Conservation (phyloP, 2,329 filamentous ascomycete genomes). For the Plectosphaerella cucumerina region DNA sequence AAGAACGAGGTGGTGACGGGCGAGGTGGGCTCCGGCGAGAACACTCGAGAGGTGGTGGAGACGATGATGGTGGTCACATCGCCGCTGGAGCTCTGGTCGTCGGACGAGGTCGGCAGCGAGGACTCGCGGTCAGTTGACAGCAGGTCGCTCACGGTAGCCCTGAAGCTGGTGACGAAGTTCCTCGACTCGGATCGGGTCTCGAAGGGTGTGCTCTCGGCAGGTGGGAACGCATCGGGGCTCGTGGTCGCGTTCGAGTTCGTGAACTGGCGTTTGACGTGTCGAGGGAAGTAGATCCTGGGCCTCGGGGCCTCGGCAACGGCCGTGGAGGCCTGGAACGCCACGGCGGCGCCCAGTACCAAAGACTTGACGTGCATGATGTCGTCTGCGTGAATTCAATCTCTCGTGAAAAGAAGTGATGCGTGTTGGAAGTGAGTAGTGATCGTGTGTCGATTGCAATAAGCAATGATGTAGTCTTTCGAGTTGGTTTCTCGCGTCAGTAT, state of each 20-base stretch:
- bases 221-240: conserved; percentile 19
- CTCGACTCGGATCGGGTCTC: conserved; percentile 4
- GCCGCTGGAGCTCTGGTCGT: conserved; percentile 5
- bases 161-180: conserved; percentile 11
- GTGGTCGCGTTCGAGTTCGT: conserved; percentile 35
- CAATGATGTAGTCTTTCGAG: conserved; percentile 8
- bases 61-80: conserved; percentile 22
- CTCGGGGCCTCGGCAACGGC: conserved; percentile 37
- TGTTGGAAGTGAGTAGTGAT: conserved; percentile 1
- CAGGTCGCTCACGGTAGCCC: conserved; percentile 6
- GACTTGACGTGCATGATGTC: conserved; percentile 46
- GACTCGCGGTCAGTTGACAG: conserved; percentile 5
- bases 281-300: conserved; percentile 55
- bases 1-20: neutral
- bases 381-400: no score
- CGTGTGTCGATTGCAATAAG: conserved; percentile 2
- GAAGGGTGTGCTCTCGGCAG: conserved; percentile 17
- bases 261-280: conserved; percentile 49
- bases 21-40: conserved; percentile 7
- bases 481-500: conserved; percentile 8
- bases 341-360: conserved; percentile 40
- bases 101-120: conserved; percentile 11
- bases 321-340: conserved; percentile 43
- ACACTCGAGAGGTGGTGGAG: conserved; percentile 18
- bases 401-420: neutral